phyloP scores from a whole-genome alignment of 164 flowering plant species.

The Vitis cinerea region DNA sequence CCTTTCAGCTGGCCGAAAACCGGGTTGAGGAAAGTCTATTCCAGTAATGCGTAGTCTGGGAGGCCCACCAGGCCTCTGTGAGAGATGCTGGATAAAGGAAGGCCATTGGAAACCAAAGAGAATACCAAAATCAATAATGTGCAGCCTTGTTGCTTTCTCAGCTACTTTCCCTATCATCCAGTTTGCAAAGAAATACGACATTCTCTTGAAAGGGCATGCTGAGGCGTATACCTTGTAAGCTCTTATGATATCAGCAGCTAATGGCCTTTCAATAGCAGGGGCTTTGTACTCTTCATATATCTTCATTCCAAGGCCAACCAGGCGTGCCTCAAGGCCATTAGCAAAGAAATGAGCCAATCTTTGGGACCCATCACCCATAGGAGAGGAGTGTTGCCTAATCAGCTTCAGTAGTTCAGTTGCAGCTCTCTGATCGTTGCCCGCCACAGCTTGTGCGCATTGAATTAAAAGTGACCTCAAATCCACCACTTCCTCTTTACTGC shows the following conservation, averaged over 20 bases:
- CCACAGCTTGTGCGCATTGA: constrained; percentile 34
- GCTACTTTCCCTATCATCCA: constrained; percentile 17
- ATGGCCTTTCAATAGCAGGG: constrained; percentile 4
- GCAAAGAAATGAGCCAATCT: constrained; percentile 35
- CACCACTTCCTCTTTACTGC: constrained; percentile 12
- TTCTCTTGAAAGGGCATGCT: constrained; percentile 32
- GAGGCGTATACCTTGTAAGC: constrained; percentile 22
- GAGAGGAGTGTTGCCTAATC: constrained; percentile 29
- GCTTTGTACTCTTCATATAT: not conserved
- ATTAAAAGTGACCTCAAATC: constrained; percentile 25
- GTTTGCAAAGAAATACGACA: constrained; percentile 27
- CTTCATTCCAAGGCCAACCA: constrained; percentile 18
- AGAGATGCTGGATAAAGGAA: constrained; percentile 33
- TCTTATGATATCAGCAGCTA: constrained; percentile 27
- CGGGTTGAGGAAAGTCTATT: constrained; percentile 37
- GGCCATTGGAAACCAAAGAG: constrained; percentile 43
- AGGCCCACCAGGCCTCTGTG: constrained; percentile 30
- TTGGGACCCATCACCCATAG: constrained; percentile 21
- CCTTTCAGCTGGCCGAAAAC: constrained; percentile 34
- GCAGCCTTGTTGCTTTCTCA: constrained; percentile 24
- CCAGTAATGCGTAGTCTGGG: constrained; percentile 37
- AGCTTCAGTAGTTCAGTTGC: constrained; percentile 25
- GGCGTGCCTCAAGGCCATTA: constrained; percentile 28
- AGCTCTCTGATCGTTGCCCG: constrained; percentile 24
- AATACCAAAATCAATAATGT: constrained; percentile 38